Percentiles rank a stretch among this genome's conserved stretches.
Evolutionary conservation across 768 basidiomycete genomes (phyloP).

Genomic region (Mycena vitilis): DNA sequence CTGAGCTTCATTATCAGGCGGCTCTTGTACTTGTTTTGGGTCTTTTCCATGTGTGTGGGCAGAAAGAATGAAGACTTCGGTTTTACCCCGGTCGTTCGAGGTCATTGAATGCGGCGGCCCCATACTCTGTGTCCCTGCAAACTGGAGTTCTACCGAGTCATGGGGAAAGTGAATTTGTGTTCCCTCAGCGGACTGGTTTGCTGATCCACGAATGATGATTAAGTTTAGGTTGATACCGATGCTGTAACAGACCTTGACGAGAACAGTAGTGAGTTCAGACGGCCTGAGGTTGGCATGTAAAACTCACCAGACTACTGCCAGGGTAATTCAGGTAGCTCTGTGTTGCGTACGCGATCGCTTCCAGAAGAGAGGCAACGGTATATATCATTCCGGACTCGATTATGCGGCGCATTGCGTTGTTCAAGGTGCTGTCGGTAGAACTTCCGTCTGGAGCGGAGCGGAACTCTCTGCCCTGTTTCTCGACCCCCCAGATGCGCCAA

Average conservation of each 20-base stretch:
- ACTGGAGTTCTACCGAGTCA: too few relatives aligned
- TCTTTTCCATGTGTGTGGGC: too few relatives aligned
- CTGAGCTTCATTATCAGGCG: too few relatives aligned
- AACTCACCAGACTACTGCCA: neutral
- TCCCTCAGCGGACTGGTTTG: too few relatives aligned
- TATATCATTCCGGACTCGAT: constrained; percentile 4
- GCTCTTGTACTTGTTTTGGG: too few relatives aligned
- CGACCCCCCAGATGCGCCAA: neutral
- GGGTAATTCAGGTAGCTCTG: neutral
- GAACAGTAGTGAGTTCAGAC: neutral
- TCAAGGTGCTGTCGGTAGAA: neutral
- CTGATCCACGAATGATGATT: constrained; percentile 1
- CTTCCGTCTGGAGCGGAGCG: neutral
- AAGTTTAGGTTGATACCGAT: constrained; percentile 1
- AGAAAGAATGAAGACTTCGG: too few relatives aligned
- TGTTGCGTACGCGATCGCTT: neutral
- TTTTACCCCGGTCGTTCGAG: too few relatives aligned
- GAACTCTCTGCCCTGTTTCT: neutral
- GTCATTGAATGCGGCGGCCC: too few relatives aligned
- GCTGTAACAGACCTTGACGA: neutral
- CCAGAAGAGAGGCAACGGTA: neutral
- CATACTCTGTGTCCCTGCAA: too few relatives aligned
- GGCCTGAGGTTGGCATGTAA: too few relatives aligned
- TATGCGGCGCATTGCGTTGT: neutral
- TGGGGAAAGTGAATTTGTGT: too few relatives aligned